Conservation (phyloP, 1,284 basidiomycete species). For the Cutaneotrichosporon sp. region DNA sequence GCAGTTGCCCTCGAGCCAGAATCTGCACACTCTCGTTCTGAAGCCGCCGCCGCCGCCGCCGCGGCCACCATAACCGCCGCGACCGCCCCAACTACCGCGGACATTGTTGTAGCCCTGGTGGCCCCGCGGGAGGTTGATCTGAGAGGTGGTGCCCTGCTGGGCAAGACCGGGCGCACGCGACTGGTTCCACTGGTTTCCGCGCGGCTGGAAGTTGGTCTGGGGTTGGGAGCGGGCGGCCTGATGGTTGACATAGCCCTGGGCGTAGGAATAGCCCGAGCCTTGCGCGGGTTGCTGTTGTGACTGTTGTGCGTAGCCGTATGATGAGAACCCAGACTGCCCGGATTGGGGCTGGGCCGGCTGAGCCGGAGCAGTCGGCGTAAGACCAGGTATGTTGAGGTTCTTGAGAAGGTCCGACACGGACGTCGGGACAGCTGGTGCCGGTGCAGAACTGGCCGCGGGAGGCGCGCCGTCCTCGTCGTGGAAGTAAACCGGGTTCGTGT, state of each 20-base stretch:
- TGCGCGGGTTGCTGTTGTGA: background rate
- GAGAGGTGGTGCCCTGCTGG: too few relatives aligned
- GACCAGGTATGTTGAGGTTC: conserved; percentile 3
- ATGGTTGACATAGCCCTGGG: too few relatives aligned
- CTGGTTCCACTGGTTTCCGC: too few relatives aligned
- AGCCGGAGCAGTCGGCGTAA: background rate
- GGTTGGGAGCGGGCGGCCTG: too few relatives aligned
- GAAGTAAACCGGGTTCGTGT: background rate
- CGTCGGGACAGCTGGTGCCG: background rate
- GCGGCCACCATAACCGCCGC: background rate
- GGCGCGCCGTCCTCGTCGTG: background rate
- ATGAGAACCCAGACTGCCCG: too few relatives aligned
- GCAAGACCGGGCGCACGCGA: background rate
- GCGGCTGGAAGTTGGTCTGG: too few relatives aligned
- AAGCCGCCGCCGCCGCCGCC: background rate
- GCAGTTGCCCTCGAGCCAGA: background rate
- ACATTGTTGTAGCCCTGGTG: too few relatives aligned
- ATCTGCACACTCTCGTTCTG: background rate
- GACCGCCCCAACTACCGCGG: background rate
- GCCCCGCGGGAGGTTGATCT: too few relatives aligned
- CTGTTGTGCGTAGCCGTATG: background rate
- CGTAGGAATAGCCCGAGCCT: too few relatives aligned
- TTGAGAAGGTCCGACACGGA: conserved; percentile 2
- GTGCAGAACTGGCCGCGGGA: background rate
- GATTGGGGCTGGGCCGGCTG: background rate